phyloP scores from a whole-genome alignment of 1,284 basidiomycete species.

The Pyrrhoderma noxium region DNA sequence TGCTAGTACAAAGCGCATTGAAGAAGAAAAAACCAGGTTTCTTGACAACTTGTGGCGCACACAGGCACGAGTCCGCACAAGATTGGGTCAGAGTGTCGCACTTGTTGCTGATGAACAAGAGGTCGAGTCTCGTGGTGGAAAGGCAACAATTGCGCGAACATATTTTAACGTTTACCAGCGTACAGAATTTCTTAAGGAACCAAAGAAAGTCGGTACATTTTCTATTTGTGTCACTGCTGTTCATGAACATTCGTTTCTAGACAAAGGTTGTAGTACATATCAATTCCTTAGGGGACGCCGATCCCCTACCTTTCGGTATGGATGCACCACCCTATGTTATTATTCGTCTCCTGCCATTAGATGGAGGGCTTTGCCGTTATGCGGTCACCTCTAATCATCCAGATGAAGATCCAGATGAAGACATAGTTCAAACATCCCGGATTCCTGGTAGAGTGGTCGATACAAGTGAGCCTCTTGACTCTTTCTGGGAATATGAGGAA shows the following conservation, averaged over 20 bases:
- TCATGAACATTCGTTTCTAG: constrained; percentile 32
- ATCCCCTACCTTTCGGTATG: constrained; percentile 67
- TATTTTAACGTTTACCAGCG: constrained; percentile 84
- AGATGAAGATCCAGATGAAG: constrained; percentile 66
- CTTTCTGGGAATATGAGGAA: not conserved
- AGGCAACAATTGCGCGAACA: constrained; percentile 60
- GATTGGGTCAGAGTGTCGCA: constrained; percentile 59
- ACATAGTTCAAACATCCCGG: constrained; percentile 73
- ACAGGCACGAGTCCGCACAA: constrained; percentile 72
- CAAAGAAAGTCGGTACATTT: constrained; percentile 57
- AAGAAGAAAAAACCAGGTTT: constrained; percentile 72
- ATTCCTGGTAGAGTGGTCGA: constrained; percentile 68
- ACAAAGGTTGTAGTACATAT: constrained; percentile 85
- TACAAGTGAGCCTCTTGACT: constrained; percentile 67
- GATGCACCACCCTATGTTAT: constrained; percentile 63
- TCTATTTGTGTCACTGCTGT: constrained; percentile 1
- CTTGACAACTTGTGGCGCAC: constrained; percentile 80
- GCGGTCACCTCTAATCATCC: constrained; percentile 68
- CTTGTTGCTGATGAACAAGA: constrained; percentile 64
- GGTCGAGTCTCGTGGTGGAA: constrained; percentile 57
- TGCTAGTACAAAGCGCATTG: constrained; percentile 55
- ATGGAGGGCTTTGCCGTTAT: constrained; percentile 74
- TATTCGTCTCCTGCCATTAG: constrained; percentile 71
- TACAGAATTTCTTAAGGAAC: constrained; percentile 64
- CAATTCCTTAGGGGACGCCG: constrained; percentile 65